Percentiles rank a stretch among this genome's conserved stretches.
Evolutionary conservation across 164 flowering plant genomes (phyloP).

Genomic region (Nymphaea colorata): DNA sequence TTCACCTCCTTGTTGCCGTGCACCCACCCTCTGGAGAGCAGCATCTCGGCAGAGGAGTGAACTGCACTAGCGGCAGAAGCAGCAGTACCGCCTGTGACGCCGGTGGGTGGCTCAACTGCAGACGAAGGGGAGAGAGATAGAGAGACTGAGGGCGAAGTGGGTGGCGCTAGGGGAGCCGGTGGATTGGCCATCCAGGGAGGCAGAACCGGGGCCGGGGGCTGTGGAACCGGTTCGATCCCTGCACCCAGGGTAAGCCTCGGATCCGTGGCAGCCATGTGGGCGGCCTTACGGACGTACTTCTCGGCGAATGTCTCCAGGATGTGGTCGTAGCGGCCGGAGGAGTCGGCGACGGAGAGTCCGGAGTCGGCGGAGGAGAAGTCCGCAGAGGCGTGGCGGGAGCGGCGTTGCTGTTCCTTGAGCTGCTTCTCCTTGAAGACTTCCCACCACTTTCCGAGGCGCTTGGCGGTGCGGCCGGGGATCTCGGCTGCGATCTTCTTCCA

Average conservation of each 20-base stretch:
- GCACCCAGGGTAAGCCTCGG: not conserved
- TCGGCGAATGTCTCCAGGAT: conserved; percentile 39
- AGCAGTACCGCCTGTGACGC: not conserved
- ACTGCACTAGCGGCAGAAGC: not conserved
- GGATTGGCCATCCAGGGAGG: not conserved
- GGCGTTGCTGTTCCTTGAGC: conserved; percentile 10
- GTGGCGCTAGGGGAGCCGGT: not conserved
- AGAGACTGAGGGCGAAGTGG: not conserved
- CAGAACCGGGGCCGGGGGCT: not conserved
- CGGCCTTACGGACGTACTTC: conserved; percentile 18
- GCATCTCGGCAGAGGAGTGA: not conserved
- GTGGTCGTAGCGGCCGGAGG: conserved; percentile 18
- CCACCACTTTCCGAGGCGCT: conserved; percentile 48
- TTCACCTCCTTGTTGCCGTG: not conserved
- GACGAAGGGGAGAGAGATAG: not conserved
- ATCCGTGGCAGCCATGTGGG: conserved; percentile 1
- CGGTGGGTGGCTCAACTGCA: not conserved
- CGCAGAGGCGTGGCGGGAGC: not conserved
- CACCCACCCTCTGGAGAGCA: not conserved
- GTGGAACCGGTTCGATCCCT: not conserved
- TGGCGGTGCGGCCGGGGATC: conserved; percentile 42
- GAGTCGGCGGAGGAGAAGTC: not conserved
- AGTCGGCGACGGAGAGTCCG: not conserved
- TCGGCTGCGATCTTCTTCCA: conserved; percentile 43
- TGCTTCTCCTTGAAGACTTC: conserved; percentile 47